Percentiles rank a stretch among this genome's conserved stretches.
phyloP scores from a whole-genome alignment of 2,329 filamentous ascomycete species.

The Knoxdaviesia proteae region DNA sequence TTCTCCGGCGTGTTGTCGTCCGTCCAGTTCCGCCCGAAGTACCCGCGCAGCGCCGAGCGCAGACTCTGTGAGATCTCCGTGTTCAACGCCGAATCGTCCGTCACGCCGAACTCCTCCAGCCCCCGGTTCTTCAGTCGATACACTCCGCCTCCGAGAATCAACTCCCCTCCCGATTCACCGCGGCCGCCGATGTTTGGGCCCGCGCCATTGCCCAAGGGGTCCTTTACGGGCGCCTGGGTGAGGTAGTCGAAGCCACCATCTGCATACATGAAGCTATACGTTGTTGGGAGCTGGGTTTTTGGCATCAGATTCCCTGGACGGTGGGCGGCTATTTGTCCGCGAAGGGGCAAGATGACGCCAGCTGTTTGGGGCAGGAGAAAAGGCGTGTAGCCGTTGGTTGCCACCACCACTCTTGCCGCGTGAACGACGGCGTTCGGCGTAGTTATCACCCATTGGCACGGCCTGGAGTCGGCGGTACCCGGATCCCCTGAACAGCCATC shows the following conservation, averaged over 20 bases:
- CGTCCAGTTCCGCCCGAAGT: conserved; percentile 33
- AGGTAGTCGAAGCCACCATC: conserved; percentile 43
- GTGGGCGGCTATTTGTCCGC: conserved; percentile 4
- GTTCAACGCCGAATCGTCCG: conserved; percentile 32
- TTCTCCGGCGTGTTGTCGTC: conserved; percentile 16
- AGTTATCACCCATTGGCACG: conserved; percentile 3
- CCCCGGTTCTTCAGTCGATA: too few relatives aligned
- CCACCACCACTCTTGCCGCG: conserved; percentile 8
- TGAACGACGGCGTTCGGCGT: conserved; percentile 8
- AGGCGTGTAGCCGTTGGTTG: conserved; percentile 12
- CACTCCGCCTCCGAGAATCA: conserved; percentile 43
- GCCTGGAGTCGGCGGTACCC: neutral
- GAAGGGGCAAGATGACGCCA: conserved; percentile 7
- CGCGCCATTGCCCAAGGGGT: too few relatives aligned
- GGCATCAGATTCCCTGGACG: neutral
- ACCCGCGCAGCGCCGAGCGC: conserved; percentile 19
- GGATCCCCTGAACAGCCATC: too few relatives aligned
- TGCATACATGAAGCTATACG: conserved; percentile 40
- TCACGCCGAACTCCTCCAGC: conserved; percentile 28
- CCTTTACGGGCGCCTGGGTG: conserved; percentile 27
- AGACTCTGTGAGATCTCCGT: conserved; percentile 26
- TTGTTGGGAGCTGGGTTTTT: conserved; percentile 16
- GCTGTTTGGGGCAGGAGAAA: conserved; percentile 6
- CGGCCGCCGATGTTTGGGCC: too few relatives aligned
- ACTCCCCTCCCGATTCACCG: conserved; percentile 6